phyloP scores from a whole-genome alignment of 805 yeast species.

The Komagataella mondaviorum region DNA sequence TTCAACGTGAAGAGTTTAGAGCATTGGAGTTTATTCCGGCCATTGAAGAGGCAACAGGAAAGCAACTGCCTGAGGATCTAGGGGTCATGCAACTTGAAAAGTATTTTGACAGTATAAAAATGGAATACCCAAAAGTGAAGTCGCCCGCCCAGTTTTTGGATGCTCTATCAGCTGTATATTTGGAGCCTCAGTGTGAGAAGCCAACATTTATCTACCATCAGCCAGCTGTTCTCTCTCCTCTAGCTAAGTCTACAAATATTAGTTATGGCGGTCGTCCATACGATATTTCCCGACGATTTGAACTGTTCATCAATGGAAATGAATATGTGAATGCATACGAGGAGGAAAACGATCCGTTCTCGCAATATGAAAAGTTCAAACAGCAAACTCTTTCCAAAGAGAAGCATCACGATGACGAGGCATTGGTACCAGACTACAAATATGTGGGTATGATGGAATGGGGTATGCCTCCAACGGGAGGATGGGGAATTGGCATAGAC shows the following conservation, averaged over 20 bases:
- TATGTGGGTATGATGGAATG: slow-evolving; percentile 73
- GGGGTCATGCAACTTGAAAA: slow-evolving; percentile 23
- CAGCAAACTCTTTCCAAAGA: slow-evolving; percentile 38
- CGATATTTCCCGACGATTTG: slow-evolving; percentile 60
- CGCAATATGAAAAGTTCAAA: slow-evolving; percentile 51
- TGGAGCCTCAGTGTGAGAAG: slow-evolving; percentile 49
- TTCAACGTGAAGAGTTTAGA: slow-evolving; percentile 13
- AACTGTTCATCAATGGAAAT: slow-evolving; percentile 63
- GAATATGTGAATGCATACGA: slow-evolving; percentile 92
- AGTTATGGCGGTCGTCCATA: slow-evolving; percentile 17
- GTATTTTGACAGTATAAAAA: slow-evolving; percentile 24
- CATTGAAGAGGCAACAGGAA: slow-evolving; percentile 40
- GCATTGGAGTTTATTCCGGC: slow-evolving; percentile 56
- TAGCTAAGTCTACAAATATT: slow-evolving; percentile 52
- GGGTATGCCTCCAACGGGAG: slow-evolving; percentile 97
- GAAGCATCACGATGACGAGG: slow-evolving; percentile 42
- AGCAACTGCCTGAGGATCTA: slow-evolving; percentile 29
- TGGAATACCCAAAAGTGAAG: slow-evolving; percentile 19
- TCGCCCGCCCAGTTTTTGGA: slow-evolving; percentile 56
- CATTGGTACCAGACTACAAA: slow-evolving; percentile 55
- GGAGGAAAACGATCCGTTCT: slow-evolving; percentile 82
- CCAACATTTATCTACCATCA: slow-evolving; percentile 77
- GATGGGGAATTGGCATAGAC: slow-evolving; percentile 95
- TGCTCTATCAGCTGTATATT: slow-evolving; percentile 38
- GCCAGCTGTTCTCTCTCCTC: slow-evolving; percentile 76